Conservation (phyloP, 441 rosid species). For the Euphorbia corollata region DNA sequence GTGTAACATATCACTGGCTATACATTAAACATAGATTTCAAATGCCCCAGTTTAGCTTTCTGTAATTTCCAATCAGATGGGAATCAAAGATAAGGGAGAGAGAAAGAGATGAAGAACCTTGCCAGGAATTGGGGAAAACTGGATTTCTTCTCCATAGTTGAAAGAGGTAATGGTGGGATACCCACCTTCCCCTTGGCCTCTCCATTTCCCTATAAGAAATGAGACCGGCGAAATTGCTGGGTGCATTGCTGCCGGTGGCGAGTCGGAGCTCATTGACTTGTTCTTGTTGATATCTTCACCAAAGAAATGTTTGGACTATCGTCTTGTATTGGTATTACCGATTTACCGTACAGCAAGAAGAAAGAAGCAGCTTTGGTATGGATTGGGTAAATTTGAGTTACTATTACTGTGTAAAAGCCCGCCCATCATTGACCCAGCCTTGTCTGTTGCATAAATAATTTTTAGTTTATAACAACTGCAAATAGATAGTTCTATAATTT, state of each 20-base stretch:
- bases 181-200: conserved; percentile 59
- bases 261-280: conserved; percentile 8
- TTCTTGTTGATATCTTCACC: background rate
- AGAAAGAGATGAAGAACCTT: conserved; percentile 27
- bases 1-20: conserved; percentile 63
- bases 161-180: conserved; percentile 60
- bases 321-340: too few relatives aligned
- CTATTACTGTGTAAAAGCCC: too few relatives aligned
- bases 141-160: conserved; percentile 61
- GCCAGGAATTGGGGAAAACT: conserved; percentile 47
- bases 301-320: background rate
- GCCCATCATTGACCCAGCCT: too few relatives aligned
- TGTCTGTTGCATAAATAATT: too few relatives aligned
- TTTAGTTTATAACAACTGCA: too few relatives aligned
- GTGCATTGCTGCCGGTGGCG: conserved; percentile 27
- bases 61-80: background rate
- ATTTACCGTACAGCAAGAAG: background rate
- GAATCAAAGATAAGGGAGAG: background rate
- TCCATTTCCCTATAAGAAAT: conserved; percentile 63
- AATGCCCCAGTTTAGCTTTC: background rate
- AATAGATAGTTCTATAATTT: too few relatives aligned
- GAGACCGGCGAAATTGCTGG: conserved; percentile 49
- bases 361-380: too few relatives aligned
- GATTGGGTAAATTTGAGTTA: too few relatives aligned
- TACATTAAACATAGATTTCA: background rate